A percentile compares a stretch with the other conserved stretches of the same genome.
Conservation (phyloP, 768 basidiomycete genomes). For the Rhodocollybia butyracea region DNA sequence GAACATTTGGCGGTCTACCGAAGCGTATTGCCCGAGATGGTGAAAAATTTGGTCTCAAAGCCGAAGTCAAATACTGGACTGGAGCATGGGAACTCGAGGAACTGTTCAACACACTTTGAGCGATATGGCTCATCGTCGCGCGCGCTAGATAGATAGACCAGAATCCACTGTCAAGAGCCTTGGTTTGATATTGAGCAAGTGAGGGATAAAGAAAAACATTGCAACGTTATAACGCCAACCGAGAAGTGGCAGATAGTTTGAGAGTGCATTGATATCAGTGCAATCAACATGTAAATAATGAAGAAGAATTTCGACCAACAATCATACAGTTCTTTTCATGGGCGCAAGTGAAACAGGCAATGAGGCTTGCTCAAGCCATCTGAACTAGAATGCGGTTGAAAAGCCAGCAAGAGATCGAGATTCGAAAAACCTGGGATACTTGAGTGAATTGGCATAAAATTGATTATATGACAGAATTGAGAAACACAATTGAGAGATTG, state of each 20-base stretch:
- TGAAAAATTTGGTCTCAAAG: constrained; percentile 56
- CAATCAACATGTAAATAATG: background rate
- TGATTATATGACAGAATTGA: background rate
- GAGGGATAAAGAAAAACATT: background rate
- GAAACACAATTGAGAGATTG: too few species aligned
- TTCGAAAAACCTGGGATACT: background rate
- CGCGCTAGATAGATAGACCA: too few species aligned
- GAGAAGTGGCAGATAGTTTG: too few species aligned
- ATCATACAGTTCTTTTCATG: background rate
- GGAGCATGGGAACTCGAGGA: constrained; percentile 98
- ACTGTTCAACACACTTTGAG: constrained; percentile 48
- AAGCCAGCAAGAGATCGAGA: background rate
- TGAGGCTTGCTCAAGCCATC: constrained; percentile 8
- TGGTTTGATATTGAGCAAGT: background rate
- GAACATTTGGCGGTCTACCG: constrained; percentile 75
- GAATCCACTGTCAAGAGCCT: too few species aligned
- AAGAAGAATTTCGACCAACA: background rate
- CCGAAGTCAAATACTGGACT: constrained; percentile 79
- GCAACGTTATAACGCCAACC: background rate
- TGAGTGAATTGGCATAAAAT: background rate
- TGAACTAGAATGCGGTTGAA: constrained; percentile 12
- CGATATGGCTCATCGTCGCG: background rate
- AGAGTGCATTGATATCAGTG: too few species aligned
- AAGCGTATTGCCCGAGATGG: constrained; percentile 76
- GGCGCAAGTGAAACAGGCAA: background rate